phyloP scores from a whole-genome alignment of 192 early-diverging fungal species.

The Podila epigama region DNA sequence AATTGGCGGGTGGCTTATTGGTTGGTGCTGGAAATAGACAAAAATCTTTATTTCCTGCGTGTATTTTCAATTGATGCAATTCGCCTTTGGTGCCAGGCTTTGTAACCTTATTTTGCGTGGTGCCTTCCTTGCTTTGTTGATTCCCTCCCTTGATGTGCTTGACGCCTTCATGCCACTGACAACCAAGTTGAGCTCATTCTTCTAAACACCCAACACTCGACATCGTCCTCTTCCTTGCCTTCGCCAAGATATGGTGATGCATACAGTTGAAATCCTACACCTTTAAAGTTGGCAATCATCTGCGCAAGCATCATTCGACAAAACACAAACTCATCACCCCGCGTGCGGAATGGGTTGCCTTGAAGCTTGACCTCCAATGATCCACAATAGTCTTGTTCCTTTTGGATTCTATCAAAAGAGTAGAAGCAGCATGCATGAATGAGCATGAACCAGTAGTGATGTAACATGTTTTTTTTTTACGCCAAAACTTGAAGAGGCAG shows the following conservation, averaged over 20 bases:
- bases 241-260: constrained; percentile 12
- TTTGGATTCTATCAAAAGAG: constrained; percentile 4
- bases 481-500: neutral
- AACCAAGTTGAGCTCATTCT: neutral
- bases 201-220: neutral
- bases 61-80: too few relatives aligned
- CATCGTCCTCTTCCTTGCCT: neutral
- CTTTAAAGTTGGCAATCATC: constrained; percentile 13
- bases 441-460: too few relatives aligned
- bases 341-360: constrained; percentile 14
- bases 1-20: too few relatives aligned
- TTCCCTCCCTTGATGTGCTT: too few relatives aligned
- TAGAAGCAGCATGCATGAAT: neutral
- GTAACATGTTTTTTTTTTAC: too few relatives aligned
- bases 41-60: too few relatives aligned
- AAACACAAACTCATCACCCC: constrained; percentile 6
- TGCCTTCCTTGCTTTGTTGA: too few relatives aligned
- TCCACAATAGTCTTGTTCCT: neutral
- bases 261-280: constrained; percentile 18
- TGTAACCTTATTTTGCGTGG: too few relatives aligned
- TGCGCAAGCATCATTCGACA: constrained; percentile 28
- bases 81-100: too few relatives aligned
- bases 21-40: too few relatives aligned
- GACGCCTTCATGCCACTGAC: too few relatives aligned
- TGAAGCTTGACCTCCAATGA: constrained; percentile 23